These are phyloP conservation scores for Apophysomyces ossiformis DNA, from an alignment of 371 early-diverging fungal species.

Conservation along the genomic window DNA sequence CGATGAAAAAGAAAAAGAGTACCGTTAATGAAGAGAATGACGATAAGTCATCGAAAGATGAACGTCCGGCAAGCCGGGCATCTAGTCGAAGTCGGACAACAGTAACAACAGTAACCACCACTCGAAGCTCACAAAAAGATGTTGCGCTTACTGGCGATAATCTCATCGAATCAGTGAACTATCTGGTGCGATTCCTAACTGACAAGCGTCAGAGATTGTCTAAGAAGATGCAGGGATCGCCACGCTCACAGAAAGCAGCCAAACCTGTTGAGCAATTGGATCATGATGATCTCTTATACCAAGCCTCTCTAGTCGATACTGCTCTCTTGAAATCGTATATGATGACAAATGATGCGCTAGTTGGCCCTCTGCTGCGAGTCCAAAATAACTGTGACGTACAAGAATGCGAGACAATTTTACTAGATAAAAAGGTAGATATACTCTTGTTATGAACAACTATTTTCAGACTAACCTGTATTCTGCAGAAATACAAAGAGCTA, in stretches of 20 bases:
- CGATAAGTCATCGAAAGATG: constrained; percentile 13
- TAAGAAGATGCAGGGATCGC: constrained; percentile 37
- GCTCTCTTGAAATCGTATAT: constrained; percentile 86
- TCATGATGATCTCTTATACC: constrained; percentile 48
- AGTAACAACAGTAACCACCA: constrained; percentile 21
- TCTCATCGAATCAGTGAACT: constrained; percentile 65
- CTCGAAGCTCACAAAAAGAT: constrained; percentile 23
- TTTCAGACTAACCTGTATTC: not conserved
- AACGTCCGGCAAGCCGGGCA: constrained; percentile 36
- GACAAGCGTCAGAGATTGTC: constrained; percentile 69
- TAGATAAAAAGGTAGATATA: constrained; percentile 64
- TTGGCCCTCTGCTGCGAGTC: constrained; percentile 87
- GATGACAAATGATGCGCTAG: constrained; percentile 76
- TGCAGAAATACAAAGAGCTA: constrained; percentile 78
- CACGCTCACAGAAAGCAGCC: constrained; percentile 11
- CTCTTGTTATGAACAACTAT: not conserved
- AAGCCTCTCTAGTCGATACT: constrained; percentile 88
- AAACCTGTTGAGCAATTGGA: constrained; percentile 28
- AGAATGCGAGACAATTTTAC: constrained; percentile 78
- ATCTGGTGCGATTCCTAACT: constrained; percentile 73
- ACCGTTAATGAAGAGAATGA: constrained; percentile 16
- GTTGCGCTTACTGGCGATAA: constrained; percentile 48
- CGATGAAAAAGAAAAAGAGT: constrained; percentile 17
- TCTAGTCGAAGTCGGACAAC: constrained; percentile 36
- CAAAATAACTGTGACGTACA: constrained; percentile 87